phyloP scores from a whole-genome alignment of 1,284 basidiomycete genomes.

The Tetrapyrgos nigripes region DNA sequence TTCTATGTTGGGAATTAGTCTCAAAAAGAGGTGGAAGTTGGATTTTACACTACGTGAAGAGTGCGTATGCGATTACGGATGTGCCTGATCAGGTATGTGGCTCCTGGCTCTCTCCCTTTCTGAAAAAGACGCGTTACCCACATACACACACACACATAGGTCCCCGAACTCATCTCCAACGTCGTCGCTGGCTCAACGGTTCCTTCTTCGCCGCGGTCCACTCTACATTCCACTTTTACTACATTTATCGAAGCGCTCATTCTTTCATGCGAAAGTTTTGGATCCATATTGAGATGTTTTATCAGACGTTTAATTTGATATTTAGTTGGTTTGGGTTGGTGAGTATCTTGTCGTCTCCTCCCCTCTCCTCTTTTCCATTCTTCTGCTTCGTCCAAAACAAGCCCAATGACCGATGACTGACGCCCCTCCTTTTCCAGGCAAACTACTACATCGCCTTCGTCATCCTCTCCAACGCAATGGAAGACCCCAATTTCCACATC shows the following conservation, averaged over 20 bases:
- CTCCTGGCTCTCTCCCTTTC: neutral
- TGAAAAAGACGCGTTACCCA: neutral
- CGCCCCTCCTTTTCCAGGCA: slow-evolving; percentile 51
- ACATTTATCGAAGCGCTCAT: slow-evolving; percentile 92
- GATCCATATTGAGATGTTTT: slow-evolving; percentile 94
- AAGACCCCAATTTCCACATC: slow-evolving; percentile 63
- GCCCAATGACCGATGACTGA: no score
- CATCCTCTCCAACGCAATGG: slow-evolving; percentile 77
- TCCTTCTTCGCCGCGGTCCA: slow-evolving; percentile 97
- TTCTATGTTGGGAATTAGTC: slow-evolving; percentile 94
- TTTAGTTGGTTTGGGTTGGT: slow-evolving; percentile 94
- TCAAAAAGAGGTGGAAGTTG: slow-evolving; percentile 87
- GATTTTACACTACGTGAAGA: slow-evolving; percentile 95
- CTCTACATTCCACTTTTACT: slow-evolving; percentile 89
- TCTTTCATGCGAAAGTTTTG: slow-evolving; percentile 86
- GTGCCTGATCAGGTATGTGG: slow-evolving; percentile 81
- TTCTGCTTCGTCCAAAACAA: no score
- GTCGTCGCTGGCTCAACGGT: slow-evolving; percentile 95
- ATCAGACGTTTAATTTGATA: slow-evolving; percentile 89
- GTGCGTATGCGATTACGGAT: slow-evolving; percentile 91
- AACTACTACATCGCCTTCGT: slow-evolving; percentile 92
- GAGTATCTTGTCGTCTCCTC: slow-evolving; percentile 27
- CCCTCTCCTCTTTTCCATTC: slow-evolving; percentile 2
- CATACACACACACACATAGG: slow-evolving; percentile 47
- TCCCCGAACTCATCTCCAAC: slow-evolving; percentile 93